Evolutionary conservation across 2,329 filamentous ascomycete species (phyloP).

Genomic region (Ceratocystis colombiana): DNA sequence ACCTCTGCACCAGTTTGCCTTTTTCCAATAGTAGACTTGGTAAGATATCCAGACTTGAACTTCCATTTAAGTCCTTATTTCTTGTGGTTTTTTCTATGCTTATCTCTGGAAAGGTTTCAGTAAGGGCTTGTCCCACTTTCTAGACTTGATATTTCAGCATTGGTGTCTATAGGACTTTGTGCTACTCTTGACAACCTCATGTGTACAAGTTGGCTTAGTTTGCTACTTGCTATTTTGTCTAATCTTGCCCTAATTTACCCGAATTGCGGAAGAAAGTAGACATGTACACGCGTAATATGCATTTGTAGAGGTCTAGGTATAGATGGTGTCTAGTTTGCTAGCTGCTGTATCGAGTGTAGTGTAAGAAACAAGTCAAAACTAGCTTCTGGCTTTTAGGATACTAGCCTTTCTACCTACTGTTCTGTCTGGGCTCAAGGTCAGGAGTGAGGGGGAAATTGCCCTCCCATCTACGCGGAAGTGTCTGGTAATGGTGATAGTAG

Average conservation of each 20-base stretch:
- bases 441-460: not conserved
- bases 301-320: not conserved
- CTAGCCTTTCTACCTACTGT: no score
- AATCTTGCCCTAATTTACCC: no score
- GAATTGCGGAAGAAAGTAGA: not conserved
- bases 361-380: no score
- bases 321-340: no score
- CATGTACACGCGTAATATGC: not conserved
- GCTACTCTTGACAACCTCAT: not conserved
- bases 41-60: no score
- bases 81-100: not conserved
- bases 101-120: no score
- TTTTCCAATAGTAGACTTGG: not conserved
- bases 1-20: no score
- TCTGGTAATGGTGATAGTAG: not conserved
- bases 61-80: not conserved
- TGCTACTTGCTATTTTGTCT: not conserved
- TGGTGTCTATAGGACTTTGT: not conserved
- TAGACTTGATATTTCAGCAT: not conserved
- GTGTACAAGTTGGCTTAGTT: not conserved
- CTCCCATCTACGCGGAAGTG: no score
- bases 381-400: no score
- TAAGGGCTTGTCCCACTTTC: not conserved
- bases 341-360: no score
- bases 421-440: no score